Conservation (phyloP, 768 basidiomycete species). For the Lactifluus subvellereus region DNA sequence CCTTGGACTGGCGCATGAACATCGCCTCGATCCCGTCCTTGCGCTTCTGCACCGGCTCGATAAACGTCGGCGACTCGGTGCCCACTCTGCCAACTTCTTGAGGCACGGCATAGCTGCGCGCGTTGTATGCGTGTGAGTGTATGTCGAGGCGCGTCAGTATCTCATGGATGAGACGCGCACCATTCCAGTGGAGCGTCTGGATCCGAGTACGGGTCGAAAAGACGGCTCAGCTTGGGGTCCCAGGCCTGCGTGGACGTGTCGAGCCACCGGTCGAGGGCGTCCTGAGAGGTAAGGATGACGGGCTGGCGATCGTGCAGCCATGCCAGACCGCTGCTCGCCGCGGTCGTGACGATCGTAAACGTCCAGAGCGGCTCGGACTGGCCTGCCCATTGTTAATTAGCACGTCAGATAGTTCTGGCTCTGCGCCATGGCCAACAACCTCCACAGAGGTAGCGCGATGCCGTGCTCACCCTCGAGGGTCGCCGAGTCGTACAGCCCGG, state of each 20-base stretch:
- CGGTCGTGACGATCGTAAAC: constrained; percentile 86
- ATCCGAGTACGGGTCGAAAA: constrained; percentile 59
- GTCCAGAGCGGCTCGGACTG: constrained; percentile 59
- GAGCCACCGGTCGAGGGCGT: constrained; percentile 69
- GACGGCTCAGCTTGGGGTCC: constrained; percentile 51
- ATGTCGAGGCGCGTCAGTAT: too few species aligned
- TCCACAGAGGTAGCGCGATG: too few species aligned
- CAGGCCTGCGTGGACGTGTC: constrained; percentile 65
- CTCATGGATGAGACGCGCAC: constrained; percentile 32
- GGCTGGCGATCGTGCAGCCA: constrained; percentile 94
- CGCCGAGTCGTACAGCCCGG: constrained; percentile 78
- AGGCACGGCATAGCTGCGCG: constrained; percentile 73
- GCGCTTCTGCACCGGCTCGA: constrained; percentile 70
- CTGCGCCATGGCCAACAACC: too few species aligned
- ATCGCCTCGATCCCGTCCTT: constrained; percentile 84
- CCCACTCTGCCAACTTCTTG: constrained; percentile 90
- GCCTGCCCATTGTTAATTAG: constrained; percentile 33
- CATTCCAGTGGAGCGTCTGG: constrained; percentile 52
- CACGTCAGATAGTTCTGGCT: not conserved
- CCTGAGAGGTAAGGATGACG: constrained; percentile 62
- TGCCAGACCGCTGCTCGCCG: constrained; percentile 56
- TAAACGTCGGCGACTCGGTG: constrained; percentile 72
- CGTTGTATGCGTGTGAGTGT: not conserved
- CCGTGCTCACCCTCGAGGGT: constrained; percentile 50
- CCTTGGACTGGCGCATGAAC: constrained; percentile 58